These are phyloP conservation scores for Gyrodon lividus DNA, from an alignment of 768 basidiomycete species.

Conservation along the genomic window DNA sequence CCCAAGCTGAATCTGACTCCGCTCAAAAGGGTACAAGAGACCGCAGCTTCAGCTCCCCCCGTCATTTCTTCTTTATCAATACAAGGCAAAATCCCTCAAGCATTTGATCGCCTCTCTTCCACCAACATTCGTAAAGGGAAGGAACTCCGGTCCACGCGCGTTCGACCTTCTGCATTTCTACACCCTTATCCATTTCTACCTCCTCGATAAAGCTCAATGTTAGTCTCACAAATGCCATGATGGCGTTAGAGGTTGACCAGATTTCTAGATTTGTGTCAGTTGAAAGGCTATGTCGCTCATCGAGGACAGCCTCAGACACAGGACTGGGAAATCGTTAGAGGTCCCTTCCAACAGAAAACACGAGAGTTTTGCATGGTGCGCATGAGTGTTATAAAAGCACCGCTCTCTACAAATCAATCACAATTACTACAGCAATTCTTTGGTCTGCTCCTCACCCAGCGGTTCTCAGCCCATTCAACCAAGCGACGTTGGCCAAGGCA, in stretches of 20 bases:
- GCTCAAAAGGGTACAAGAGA: neutral
- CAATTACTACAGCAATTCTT: constrained; percentile 9
- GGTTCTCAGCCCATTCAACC: neutral
- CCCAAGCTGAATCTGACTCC: neutral
- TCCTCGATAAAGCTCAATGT: no score
- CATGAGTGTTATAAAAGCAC: constrained; percentile 12
- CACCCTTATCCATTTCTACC: no score
- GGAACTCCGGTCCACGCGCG: no score
- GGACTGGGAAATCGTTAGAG: constrained; percentile 20
- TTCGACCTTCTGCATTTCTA: no score
- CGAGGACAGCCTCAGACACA: constrained; percentile 20
- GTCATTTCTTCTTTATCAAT: no score
- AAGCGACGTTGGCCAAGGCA: constrained; percentile 1
- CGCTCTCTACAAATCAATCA: constrained; percentile 7
- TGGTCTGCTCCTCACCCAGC: neutral
- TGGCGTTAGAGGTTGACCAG: neutral
- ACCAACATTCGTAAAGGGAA: no score
- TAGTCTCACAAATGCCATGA: neutral
- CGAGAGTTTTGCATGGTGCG: constrained; percentile 13
- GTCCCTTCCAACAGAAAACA: neutral
- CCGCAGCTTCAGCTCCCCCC: no score
- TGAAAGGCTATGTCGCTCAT: neutral
- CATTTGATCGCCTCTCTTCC: no score
- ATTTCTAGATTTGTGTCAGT: neutral
- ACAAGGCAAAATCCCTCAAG: no score